phyloP scores from a whole-genome alignment of 495 filamentous ascomycete genomes.

The Hypoxylon fragiforme region DNA sequence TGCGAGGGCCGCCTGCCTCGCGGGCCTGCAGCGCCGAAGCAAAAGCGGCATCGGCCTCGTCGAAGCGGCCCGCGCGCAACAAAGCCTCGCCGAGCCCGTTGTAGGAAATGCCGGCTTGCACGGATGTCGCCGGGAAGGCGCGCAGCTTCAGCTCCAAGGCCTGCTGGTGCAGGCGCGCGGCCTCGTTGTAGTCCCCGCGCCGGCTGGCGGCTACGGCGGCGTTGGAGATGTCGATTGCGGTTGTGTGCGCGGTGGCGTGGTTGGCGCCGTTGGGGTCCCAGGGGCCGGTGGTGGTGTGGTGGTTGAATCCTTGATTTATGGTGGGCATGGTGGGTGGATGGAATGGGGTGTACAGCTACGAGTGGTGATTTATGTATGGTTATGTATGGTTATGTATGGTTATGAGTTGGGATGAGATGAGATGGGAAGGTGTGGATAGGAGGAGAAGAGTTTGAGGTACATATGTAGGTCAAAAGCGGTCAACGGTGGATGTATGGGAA shows the following conservation, averaged over 20 bases:
- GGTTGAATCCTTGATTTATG: too few species aligned
- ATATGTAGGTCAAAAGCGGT: too few species aligned
- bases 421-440: too few species aligned
- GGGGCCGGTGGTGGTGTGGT: too few species aligned
- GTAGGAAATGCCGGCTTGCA: slow-evolving; percentile 8
- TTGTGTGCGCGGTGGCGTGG: not conserved
- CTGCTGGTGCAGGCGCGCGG: slow-evolving; percentile 3
- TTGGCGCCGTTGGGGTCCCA: too few species aligned
- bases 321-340: too few species aligned
- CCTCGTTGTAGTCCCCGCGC: not conserved
- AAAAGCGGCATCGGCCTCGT: slow-evolving; percentile 10
- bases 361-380: too few species aligned
- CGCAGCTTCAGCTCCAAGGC: slow-evolving; percentile 11
- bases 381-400: too few species aligned
- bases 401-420: too few species aligned
- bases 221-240: slow-evolving; percentile 6
- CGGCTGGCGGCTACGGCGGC: not conserved
- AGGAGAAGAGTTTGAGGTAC: too few species aligned
- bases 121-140: not conserved
- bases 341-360: too few species aligned
- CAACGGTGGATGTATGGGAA: too few species aligned
- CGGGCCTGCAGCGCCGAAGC: not conserved
- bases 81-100: slow-evolving; percentile 15
- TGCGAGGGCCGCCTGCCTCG: not conserved
- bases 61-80: slow-evolving; percentile 1